Conservation (phyloP, 768 basidiomycete species). For the Tylopilus subfusipes region DNA sequence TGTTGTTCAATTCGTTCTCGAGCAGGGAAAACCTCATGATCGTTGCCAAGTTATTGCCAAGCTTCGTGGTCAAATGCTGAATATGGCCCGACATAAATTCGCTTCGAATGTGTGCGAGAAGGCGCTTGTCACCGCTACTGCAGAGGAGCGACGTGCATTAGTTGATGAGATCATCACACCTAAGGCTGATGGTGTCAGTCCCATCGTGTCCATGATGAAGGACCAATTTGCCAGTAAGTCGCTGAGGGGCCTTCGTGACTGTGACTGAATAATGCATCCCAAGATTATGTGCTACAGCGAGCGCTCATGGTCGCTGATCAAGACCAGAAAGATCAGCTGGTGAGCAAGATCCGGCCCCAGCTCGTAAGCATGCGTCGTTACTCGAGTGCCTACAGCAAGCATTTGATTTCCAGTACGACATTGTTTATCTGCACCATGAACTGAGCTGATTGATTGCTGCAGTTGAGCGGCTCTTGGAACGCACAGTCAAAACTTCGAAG, state of each 20-base stretch:
- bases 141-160: conserved; percentile 61
- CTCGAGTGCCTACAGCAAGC: conserved; percentile 73
- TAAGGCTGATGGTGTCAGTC: conserved; percentile 63
- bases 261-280: not conserved
- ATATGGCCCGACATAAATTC: conserved; percentile 84
- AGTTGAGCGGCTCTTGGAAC: conserved; percentile 73
- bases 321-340: conserved; percentile 66
- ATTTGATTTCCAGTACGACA: conserved; percentile 71
- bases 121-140: conserved; percentile 64
- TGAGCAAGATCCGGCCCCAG: conserved; percentile 61
- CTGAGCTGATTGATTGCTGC: conserved; percentile 8
- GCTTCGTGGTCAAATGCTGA: conserved; percentile 73
- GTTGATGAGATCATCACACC: conserved; percentile 79
- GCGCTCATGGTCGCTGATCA: conserved; percentile 66
- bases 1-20: conserved; percentile 91
- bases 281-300: conserved; percentile 85
- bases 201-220: conserved; percentile 70
- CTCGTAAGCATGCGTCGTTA: conserved; percentile 67
- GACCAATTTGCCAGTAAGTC: conserved; percentile 85
- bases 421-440: not conserved
- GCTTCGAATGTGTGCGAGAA: conserved; percentile 97
- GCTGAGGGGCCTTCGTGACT: not conserved
- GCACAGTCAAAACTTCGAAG: conserved; percentile 35
- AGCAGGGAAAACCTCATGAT: conserved; percentile 72
- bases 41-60: conserved; percentile 59